Evolutionary conservation across 305 asterid genomes (phyloP).

Genomic region (Fraxinus platypoda): DNA sequence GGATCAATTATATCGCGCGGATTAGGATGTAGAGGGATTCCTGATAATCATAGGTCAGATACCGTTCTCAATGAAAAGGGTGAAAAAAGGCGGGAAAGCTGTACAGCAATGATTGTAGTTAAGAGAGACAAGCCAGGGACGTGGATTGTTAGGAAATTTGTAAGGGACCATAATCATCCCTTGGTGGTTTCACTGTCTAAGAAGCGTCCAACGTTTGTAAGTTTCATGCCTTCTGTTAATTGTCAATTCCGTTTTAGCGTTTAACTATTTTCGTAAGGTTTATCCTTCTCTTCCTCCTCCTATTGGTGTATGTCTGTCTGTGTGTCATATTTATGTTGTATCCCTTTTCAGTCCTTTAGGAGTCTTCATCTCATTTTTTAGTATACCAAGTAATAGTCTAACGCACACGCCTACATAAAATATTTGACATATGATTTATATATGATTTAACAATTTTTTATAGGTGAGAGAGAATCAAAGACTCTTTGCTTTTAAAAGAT

Average conservation of each 20-base stretch:
- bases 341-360: background rate
- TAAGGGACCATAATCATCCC: slow-evolving; percentile 73
- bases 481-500: background rate
- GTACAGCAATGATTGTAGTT: slow-evolving; percentile 60
- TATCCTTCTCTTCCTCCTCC: background rate
- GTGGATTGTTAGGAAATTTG: slow-evolving; percentile 72
- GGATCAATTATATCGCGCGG: slow-evolving; percentile 69
- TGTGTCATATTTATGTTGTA: background rate
- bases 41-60: slow-evolving; percentile 38
- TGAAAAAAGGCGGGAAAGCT: slow-evolving; percentile 52
- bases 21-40: slow-evolving; percentile 62
- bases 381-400: background rate
- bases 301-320: background rate
- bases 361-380: background rate
- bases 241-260: background rate
- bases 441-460: background rate
- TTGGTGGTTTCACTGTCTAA: slow-evolving; percentile 48
- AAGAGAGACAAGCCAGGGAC: slow-evolving; percentile 59
- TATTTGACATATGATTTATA: background rate
- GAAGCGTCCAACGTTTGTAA: slow-evolving; percentile 52
- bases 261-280: background rate
- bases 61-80: slow-evolving; percentile 37
- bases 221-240: slow-evolving; percentile 19
- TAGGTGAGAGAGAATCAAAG: background rate
- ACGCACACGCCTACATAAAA: background rate